phyloP scores from a whole-genome alignment of 768 basidiomycete species.

The Mycena haematopus region DNA sequence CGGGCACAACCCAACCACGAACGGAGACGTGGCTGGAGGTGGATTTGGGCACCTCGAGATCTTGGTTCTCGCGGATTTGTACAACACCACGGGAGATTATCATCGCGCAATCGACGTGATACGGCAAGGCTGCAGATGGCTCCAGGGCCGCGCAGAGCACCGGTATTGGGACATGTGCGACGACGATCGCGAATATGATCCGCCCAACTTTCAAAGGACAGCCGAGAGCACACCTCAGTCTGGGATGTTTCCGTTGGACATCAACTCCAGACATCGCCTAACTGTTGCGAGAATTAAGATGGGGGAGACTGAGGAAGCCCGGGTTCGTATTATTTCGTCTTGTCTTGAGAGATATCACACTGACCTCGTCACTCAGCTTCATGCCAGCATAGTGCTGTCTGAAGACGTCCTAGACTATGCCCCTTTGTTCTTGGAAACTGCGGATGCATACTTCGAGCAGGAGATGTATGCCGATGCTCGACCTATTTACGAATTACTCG shows the following conservation, averaged over 20 bases:
- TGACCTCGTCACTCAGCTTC: conserved; percentile 4
- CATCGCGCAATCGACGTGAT: conserved; percentile 73
- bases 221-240: conserved; percentile 54
- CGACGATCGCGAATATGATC: conserved; percentile 94
- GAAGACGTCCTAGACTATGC: conserved; percentile 82
- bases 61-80: conserved; percentile 85
- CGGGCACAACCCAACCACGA: conserved; percentile 39
- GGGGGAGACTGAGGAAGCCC: conserved; percentile 82
- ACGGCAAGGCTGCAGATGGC: conserved; percentile 83
- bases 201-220: conserved; percentile 37
- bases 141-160: conserved; percentile 80
- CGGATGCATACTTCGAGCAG: conserved; percentile 81
- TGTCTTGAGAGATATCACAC: background rate
- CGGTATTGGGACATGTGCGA: conserved; percentile 81
- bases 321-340: conserved; percentile 51
- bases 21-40: conserved; percentile 46
- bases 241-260: conserved; percentile 69
- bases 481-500: conserved; percentile 81
- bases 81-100: conserved; percentile 73
- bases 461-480: conserved; percentile 82
- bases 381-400: conserved; percentile 62
- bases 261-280: conserved; percentile 84
- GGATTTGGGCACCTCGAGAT: conserved; percentile 74
- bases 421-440: conserved; percentile 81
- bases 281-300: conserved; percentile 83